These are phyloP conservation scores for Diplocarpon rosae DNA, from an alignment of 2,329 filamentous ascomycete species.

Conservation along the genomic window DNA sequence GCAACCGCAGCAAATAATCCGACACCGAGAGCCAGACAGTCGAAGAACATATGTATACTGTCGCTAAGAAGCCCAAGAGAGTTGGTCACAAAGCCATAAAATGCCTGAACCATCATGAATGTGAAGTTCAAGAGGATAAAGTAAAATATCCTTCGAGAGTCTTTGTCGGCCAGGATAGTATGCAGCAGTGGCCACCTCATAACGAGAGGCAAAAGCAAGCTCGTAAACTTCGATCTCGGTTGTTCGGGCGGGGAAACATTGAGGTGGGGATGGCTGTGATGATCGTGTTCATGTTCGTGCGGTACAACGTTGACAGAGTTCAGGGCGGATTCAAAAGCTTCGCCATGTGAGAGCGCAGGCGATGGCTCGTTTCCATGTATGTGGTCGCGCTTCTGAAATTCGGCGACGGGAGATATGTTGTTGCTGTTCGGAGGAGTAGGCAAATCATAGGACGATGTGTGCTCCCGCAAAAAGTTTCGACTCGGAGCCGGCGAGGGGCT, in stretches of 20 bases:
- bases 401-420: slow-evolving; percentile 9
- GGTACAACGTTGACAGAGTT: slow-evolving; percentile 12
- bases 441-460: slow-evolving; percentile 6
- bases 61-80: slow-evolving; percentile 92
- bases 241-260: slow-evolving; percentile 22
- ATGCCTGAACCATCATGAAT: slow-evolving; percentile 91
- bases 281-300: slow-evolving; percentile 21
- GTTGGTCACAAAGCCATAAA: slow-evolving; percentile 87
- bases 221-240: slow-evolving; percentile 57
- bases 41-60: slow-evolving; percentile 99
- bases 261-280: slow-evolving; percentile 18
- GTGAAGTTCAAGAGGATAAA: slow-evolving; percentile 92
- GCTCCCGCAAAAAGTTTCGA: slow-evolving; percentile 11
- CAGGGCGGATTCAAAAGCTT: slow-evolving; percentile 15
- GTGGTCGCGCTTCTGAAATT: slow-evolving; percentile 11
- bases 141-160: slow-evolving; percentile 92
- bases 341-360: slow-evolving; percentile 10
- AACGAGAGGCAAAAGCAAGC: slow-evolving; percentile 57
- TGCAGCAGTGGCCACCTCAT: slow-evolving; percentile 68
- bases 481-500: slow-evolving; percentile 5
- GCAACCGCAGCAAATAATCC: slow-evolving; percentile 87
- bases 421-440: slow-evolving; percentile 19
- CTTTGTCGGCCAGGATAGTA: slow-evolving; percentile 78
- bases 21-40: slow-evolving; percentile 84
- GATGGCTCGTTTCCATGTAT: slow-evolving; percentile 4